A percentile compares a stretch with the other conserved stretches of the same genome.
phyloP scores from a whole-genome alignment of 1,139 yeast species.

The Suhomyces chickasaworum region DNA sequence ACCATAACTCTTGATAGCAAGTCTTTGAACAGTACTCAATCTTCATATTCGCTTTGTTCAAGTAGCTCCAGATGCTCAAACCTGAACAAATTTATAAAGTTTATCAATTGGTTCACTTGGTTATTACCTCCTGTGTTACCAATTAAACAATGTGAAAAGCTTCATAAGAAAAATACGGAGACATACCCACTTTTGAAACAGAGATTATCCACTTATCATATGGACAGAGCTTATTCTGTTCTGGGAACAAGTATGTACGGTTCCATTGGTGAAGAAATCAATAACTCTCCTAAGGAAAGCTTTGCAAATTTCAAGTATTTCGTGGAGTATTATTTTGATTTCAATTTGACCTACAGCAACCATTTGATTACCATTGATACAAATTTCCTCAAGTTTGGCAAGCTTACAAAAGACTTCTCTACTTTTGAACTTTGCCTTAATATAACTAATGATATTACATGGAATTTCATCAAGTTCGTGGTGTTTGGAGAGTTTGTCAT shows the following conservation, averaged over 20 bases:
- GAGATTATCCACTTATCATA: conserved; percentile 18
- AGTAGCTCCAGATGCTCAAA: not conserved
- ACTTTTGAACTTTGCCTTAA: conserved; percentile 8
- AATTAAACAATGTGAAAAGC: conserved; percentile 3
- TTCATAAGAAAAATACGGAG: conserved; percentile 9
- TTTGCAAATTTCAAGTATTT: conserved; percentile 24
- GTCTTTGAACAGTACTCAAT: not conserved
- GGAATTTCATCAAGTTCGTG: conserved; percentile 13
- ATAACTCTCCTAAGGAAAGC: not conserved
- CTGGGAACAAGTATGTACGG: conserved; percentile 15
- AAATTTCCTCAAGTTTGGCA: conserved; percentile 18
- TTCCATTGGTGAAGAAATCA: conserved; percentile 7
- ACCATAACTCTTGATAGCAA: not conserved
- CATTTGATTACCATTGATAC: conserved; percentile 19
- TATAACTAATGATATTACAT: conserved; percentile 13
- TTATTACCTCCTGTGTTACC: conserved; percentile 27
- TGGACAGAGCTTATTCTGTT: conserved; percentile 17
- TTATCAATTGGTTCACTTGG: conserved; percentile 28
- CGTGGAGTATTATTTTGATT: conserved; percentile 25
- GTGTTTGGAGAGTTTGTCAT: conserved; percentile 9
- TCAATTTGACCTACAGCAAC: conserved; percentile 12
- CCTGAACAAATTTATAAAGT: conserved; percentile 5
- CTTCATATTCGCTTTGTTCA: not conserved
- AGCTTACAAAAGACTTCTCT: conserved; percentile 14
- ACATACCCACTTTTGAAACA: conserved; percentile 19